Evolutionary conservation across 805 yeast genomes (phyloP), one percentile per base, ranked within the genome.

Genomic region (Candida ovalis): DNA sequence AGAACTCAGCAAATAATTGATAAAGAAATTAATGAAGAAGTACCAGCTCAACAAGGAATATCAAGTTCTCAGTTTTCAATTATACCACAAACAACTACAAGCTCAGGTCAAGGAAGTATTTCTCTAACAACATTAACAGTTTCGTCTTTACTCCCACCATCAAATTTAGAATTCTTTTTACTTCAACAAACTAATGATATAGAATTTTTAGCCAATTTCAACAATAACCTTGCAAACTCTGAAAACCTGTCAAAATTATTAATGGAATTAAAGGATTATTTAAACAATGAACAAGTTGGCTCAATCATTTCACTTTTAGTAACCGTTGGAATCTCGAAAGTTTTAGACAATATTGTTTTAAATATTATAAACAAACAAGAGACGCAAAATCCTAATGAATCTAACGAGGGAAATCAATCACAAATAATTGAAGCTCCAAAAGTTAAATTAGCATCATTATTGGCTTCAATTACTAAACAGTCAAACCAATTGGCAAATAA

Each of bases 391-490:
- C 30, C 57, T 54, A 30, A 32, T 33, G 46, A 40, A 37, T 15
- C 36, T 36, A 7, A 44, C 33, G 40, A 19, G 19, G 22, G 44
- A 40, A 39, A 36, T 15, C 19, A 45, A 18, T 8, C 12, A n/a
- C 23, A 17, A 9, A 33, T 27, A 3, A n/a, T 17, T 8, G 49
- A 44, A 6, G 33, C 17, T 3, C 56, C 56, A 24, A 51, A 51
- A 40, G 66, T 73, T 57, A 81, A 78, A 69, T 73, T 88, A 46
- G 96, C 96, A 1, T 78, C 81, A 24, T 73, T 84, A 37, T 70
- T 88, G 50, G 92, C 92, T 1, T 80, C 77, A 42, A 73, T 84
- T 33, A 77, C 88, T 1, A 77, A 81, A 46, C 91, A 85, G 60
- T 78, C 86, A 33, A 78, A 58, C 37, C 58, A 53, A 41, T 50